Conservation (phyloP, 345 rosid genomes). For the Citrus unshiu region DNA sequence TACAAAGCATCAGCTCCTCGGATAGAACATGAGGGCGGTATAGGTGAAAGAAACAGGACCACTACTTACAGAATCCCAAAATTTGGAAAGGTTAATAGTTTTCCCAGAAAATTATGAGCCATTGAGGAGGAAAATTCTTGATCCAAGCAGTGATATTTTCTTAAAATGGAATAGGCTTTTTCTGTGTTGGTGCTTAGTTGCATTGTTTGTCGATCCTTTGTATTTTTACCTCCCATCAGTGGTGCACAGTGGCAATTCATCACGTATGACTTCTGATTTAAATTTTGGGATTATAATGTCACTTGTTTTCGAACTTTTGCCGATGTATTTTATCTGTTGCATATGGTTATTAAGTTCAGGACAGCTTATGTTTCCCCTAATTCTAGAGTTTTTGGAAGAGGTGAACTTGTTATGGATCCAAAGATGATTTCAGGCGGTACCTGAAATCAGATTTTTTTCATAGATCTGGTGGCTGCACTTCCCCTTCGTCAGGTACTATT, state of each 20-base stretch:
- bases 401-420: slow-evolving; percentile 76
- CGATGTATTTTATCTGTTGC: slow-evolving; percentile 59
- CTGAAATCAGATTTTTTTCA: slow-evolving; percentile 61
- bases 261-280: slow-evolving; percentile 57
- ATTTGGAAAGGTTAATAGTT: slow-evolving; percentile 47
- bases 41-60: slow-evolving; percentile 14
- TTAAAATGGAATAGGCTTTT: slow-evolving; percentile 68
- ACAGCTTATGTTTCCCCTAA: slow-evolving; percentile 77
- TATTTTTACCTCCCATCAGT: slow-evolving; percentile 76
- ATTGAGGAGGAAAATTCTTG: slow-evolving; percentile 45
- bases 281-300: slow-evolving; percentile 57
- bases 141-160: slow-evolving; percentile 64
- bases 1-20: slow-evolving; percentile 41
- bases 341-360: slow-evolving; percentile 60
- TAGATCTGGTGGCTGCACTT: slow-evolving; percentile 66
- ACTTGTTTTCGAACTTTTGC: slow-evolving; percentile 72
- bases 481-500: slow-evolving; percentile 78
- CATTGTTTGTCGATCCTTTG: slow-evolving; percentile 84
- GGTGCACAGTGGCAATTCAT: slow-evolving; percentile 31
- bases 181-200: slow-evolving; percentile 68
- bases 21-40: slow-evolving; percentile 30
- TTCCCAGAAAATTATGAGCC: slow-evolving; percentile 52
- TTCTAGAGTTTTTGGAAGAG: slow-evolving; percentile 80
- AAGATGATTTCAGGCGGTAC: slow-evolving; percentile 57
- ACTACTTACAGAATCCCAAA: slow-evolving; percentile 24